These are phyloP conservation scores for Passiflora organensis DNA, from an alignment of 345 rosid genomes.

Conservation along the genomic window DNA sequence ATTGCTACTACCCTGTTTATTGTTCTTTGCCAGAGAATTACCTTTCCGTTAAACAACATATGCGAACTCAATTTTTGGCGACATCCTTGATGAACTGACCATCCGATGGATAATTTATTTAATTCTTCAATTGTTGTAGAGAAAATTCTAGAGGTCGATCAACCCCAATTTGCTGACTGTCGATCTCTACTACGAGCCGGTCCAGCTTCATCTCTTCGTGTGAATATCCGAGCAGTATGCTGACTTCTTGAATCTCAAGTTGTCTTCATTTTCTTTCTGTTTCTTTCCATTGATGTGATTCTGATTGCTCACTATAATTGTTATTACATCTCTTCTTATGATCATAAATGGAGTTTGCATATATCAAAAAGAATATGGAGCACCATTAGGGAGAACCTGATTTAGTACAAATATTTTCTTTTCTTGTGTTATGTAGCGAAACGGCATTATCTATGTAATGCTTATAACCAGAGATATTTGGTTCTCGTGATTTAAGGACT, in stretches of 20 bases:
- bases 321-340: background rate
- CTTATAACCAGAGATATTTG: too few relatives aligned
- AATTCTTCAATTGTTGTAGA: conserved; percentile 24
- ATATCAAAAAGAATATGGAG: background rate
- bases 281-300: conserved; percentile 5
- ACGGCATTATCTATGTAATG: too few relatives aligned
- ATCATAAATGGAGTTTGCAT: background rate
- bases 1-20: too few relatives aligned
- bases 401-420: background rate
- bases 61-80: too few relatives aligned
- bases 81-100: background rate
- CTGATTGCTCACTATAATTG: background rate
- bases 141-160: conserved; percentile 46
- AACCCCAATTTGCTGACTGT: conserved; percentile 54
- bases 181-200: conserved; percentile 61
- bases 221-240: conserved; percentile 78
- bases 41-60: too few relatives aligned
- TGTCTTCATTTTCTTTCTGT: background rate
- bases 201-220: conserved; percentile 73
- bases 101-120: background rate
- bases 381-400: background rate
- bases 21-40: too few relatives aligned
- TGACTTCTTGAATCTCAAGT: background rate
- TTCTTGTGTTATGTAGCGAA: too few relatives aligned
- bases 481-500: too few relatives aligned